Conservation (phyloP, 768 basidiomycete species). For the Pseudohyphozyma bogoriensis region DNA sequence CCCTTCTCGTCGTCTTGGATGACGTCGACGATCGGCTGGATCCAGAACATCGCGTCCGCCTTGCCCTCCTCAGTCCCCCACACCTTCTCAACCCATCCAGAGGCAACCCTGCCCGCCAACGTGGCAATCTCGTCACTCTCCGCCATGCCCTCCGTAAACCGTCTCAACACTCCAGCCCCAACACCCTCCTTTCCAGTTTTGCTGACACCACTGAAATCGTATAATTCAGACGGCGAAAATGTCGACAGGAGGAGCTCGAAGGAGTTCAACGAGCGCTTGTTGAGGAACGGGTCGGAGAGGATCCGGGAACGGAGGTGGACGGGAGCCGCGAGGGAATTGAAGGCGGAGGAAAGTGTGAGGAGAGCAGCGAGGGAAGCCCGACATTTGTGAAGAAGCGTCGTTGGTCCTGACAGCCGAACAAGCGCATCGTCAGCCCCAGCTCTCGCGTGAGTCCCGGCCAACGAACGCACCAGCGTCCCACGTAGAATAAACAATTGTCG, state of each 20-base stretch:
- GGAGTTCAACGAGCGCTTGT: slow-evolving; percentile 10
- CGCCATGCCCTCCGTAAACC: slow-evolving; percentile 9
- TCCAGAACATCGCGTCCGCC: slow-evolving; percentile 4
- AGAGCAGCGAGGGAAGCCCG: slow-evolving; percentile 1
- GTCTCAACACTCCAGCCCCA: slow-evolving; percentile 3
- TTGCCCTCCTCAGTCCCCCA: neutral
- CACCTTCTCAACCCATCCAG: slow-evolving; percentile 16
- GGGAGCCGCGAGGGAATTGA: neutral
- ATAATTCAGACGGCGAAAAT: too few relatives aligned
- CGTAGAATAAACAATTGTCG: slow-evolving; percentile 2
- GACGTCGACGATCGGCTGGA: slow-evolving; percentile 5
- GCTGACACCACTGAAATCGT: slow-evolving; percentile 8
- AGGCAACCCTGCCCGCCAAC: slow-evolving; percentile 9
- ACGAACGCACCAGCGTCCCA: slow-evolving; percentile 11
- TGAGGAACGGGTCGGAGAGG: slow-evolving; percentile 19
- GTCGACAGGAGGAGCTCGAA: slow-evolving; percentile 9
- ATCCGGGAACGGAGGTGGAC: slow-evolving; percentile 8
- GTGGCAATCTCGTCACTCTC: slow-evolving; percentile 24
- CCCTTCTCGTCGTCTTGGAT: neutral
- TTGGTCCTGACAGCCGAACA: too few relatives aligned
- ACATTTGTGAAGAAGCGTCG: slow-evolving; percentile 2
- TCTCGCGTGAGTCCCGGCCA: too few relatives aligned
- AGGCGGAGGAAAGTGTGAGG: slow-evolving; percentile 9
- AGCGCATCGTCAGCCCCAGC: too few relatives aligned
- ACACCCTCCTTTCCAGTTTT: neutral